Percentiles rank a stretch among this genome's conserved stretches.
phyloP scores from a whole-genome alignment of 2,329 filamentous ascomycete genomes.

The Pseudogymnoascus verrucosus region DNA sequence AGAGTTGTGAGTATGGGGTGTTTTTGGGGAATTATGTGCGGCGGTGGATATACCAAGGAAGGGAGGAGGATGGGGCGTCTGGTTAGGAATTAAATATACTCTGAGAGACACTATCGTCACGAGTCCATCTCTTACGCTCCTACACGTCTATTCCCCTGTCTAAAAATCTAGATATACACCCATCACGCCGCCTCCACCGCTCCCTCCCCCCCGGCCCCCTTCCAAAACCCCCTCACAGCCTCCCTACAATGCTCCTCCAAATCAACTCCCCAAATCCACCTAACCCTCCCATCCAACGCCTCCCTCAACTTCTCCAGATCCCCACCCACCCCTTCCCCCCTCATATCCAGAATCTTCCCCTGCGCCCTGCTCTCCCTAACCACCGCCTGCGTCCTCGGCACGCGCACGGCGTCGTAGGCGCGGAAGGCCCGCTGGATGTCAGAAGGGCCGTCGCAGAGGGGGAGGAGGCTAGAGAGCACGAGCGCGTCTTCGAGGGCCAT shows the following conservation, averaged over 20 bases:
- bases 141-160: too few relatives aligned
- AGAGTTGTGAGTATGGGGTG: neutral
- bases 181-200: neutral
- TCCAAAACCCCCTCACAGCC: neutral
- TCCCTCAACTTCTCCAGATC: conserved; percentile 10
- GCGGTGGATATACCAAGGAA: neutral
- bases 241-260: conserved; percentile 6
- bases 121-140: too few relatives aligned
- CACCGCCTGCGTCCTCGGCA: conserved; percentile 32
- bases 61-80: neutral
- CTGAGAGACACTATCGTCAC: too few relatives aligned
- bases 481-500: conserved; percentile 49
- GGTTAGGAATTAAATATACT: too few relatives aligned
- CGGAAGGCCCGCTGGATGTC: conserved; percentile 29
- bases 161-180: too few relatives aligned
- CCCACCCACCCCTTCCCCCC: neutral
- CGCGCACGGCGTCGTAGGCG: conserved; percentile 32
- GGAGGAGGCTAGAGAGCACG: conserved; percentile 34
- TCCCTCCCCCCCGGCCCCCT: neutral
- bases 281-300: conserved; percentile 10
- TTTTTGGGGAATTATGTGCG: neutral
- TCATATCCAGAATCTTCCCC: conserved; percentile 20
- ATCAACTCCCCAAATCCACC: conserved; percentile 19
- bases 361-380: conserved; percentile 33
- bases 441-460: conserved; percentile 9